phyloP scores from a whole-genome alignment of 75 land plant species.

The Ceratopteris richardii region DNA sequence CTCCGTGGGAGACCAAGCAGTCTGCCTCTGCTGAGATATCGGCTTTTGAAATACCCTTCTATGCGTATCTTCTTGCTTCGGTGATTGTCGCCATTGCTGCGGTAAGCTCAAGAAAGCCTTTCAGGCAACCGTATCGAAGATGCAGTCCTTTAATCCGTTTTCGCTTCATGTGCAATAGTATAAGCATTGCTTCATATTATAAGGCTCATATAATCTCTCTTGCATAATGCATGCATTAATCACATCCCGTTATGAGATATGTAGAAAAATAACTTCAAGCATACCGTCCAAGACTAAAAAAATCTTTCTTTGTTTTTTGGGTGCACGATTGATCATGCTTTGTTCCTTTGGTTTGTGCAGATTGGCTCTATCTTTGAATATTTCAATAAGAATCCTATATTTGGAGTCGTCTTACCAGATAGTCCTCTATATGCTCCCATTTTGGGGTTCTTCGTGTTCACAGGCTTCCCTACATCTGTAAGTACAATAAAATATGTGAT shows the following conservation, averaged over 20 bases:
- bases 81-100: slow-evolving; percentile 91
- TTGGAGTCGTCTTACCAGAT: slow-evolving; percentile 78
- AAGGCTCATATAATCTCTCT: too few species aligned
- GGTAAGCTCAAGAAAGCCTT: too few species aligned
- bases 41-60: slow-evolving; percentile 59
- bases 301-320: too few species aligned
- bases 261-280: too few species aligned
- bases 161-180: too few species aligned
- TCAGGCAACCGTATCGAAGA: too few species aligned
- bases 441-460: slow-evolving; percentile 80
- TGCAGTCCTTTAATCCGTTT: too few species aligned
- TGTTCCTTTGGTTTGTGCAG: slow-evolving; percentile 35
- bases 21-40: slow-evolving; percentile 7
- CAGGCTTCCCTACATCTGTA: slow-evolving; percentile 85
- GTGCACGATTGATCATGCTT: not conserved
- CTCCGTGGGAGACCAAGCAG: slow-evolving; percentile 75
- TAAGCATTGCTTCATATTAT: too few species aligned
- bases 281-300: too few species aligned
- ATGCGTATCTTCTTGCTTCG: slow-evolving; percentile 74
- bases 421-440: slow-evolving; percentile 81
- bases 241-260: too few species aligned
- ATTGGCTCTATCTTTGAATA: slow-evolving; percentile 97
- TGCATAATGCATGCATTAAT: too few species aligned
- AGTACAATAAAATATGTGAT: too few species aligned
- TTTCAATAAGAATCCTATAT: slow-evolving; percentile 72